Base-by-base conservation (phyloP, 31 red algal genomes). In the Porphyra umbilicalis region DNA sequence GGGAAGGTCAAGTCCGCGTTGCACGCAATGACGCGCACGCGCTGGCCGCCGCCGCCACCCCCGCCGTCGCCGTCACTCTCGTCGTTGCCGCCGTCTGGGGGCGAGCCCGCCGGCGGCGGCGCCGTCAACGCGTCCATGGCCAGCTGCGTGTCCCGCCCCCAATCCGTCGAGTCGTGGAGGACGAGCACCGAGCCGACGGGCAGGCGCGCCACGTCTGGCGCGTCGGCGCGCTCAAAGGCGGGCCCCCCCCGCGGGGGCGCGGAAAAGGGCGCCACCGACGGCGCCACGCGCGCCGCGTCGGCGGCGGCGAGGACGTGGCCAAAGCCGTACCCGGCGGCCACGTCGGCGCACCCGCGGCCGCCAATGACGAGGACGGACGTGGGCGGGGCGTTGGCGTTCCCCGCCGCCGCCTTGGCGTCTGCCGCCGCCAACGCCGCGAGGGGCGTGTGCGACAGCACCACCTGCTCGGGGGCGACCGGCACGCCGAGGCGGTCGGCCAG, bases 61-160 rank as follows among this genome's bases (percentile, higher is more conserved):
- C 10, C 32, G 30, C 6, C 57, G 13, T 67, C 13, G 11, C 25
- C 57, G 0, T 4, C 25, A n/a, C n/a, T n/a, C 57, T 16, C 42
- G 5, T 10, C 42, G 14, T 10, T 2, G 7, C 14, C 42, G 42
- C 1, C 10, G 14, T 9, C 14, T n/a, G n/a, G n/a, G n/a, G n/a
- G n/a, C 8, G 83, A 85, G 11, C 46, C 40, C 6, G 34, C 32
- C 32, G 80, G 35, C 20, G 32, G 15, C 31, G 32, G 33, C n/a
- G 75, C 33, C 75, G n/a, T 16, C 75, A 91, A 84, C 15, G 91
- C 80, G 44, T 97, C 94, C 16, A 88, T 35, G 35, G 90, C 33
- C 16, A 97, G 79, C 79, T 97, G 94, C 75, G 91, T 90, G 85
- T 97, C 94, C 36, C 94, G 77, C 37, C 94, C 94, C 90, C 90